A percentile compares a stretch with the other conserved stretches of the same genome.
Evolutionary conservation across 1,139 yeast genomes (phyloP).

Genomic region (Suhomyces bolitotheri): DNA sequence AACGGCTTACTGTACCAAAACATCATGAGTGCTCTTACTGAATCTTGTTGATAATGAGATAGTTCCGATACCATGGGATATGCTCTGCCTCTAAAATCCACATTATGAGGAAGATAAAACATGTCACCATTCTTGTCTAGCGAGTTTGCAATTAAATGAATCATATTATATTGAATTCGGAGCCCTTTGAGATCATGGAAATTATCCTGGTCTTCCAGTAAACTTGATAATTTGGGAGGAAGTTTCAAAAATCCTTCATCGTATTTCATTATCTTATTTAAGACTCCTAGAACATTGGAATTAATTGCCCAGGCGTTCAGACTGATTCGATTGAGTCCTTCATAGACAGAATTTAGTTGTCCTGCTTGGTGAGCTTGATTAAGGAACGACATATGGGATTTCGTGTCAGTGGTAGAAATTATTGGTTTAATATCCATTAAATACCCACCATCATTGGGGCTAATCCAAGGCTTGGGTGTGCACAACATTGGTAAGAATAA

Average conservation of each 20-base stretch:
- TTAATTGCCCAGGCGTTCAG: slow-evolving; percentile 41
- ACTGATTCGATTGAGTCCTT: slow-evolving; percentile 33
- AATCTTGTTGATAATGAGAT: slow-evolving; percentile 41
- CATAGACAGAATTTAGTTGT: slow-evolving; percentile 34
- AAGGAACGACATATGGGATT: slow-evolving; percentile 23
- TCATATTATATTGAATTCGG: slow-evolving; percentile 25
- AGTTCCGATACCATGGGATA: slow-evolving; percentile 42
- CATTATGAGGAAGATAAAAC: slow-evolving; percentile 40
- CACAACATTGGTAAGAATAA: slow-evolving; percentile 40
- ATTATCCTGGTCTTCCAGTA: slow-evolving; percentile 8
- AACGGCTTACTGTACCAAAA: slow-evolving; percentile 42
- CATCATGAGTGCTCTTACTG: slow-evolving; percentile 35
- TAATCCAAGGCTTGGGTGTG: slow-evolving; percentile 41
- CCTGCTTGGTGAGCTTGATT: slow-evolving; percentile 33
- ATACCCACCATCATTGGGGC: slow-evolving; percentile 40
- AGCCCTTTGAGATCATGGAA: slow-evolving; percentile 21
- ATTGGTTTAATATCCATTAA: slow-evolving; percentile 28
- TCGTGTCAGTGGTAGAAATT: slow-evolving; percentile 23
- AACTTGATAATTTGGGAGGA: slow-evolving; percentile 22
- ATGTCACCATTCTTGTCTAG: slow-evolving; percentile 36
- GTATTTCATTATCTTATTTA: slow-evolving; percentile 24
- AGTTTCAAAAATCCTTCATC: slow-evolving; percentile 31
- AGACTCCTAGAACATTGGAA: slow-evolving; percentile 23
- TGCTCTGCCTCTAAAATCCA: slow-evolving; percentile 47
- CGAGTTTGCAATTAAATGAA: slow-evolving; percentile 28